Evolutionary conservation across 2,329 filamentous ascomycete genomes (phyloP).

Genomic region (Lachnellula suecica): DNA sequence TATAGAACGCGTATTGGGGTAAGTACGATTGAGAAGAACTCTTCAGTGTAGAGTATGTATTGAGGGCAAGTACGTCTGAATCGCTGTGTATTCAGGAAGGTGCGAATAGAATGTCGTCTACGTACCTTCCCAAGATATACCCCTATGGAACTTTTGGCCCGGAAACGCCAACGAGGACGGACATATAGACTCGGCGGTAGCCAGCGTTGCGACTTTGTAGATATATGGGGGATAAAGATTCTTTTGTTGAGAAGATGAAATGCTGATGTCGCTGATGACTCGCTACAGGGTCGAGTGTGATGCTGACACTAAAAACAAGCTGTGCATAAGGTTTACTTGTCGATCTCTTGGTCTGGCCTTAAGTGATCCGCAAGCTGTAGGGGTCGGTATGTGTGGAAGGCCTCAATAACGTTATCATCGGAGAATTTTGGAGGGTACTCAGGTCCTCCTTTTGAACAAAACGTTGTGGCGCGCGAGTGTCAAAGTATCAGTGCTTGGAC

Average conservation of each 20-base stretch:
- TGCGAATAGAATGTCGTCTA: conserved; percentile 1
- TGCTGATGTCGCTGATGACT: conserved; percentile 1
- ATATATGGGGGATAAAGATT: background rate
- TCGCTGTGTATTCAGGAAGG: background rate
- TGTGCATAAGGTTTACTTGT: conserved; percentile 11
- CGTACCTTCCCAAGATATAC: conserved; percentile 18
- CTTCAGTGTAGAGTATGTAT: no score
- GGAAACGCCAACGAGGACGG: conserved; percentile 14
- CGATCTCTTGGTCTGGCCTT: conserved; percentile 9
- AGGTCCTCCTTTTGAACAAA: background rate
- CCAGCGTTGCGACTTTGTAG: conserved; percentile 22
- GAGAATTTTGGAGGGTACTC: background rate
- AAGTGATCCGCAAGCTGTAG: background rate
- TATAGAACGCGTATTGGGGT: background rate
- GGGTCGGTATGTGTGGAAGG: background rate
- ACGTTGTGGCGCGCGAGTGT: conserved; percentile 6
- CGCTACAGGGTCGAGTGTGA: background rate
- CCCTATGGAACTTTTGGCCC: conserved; percentile 2
- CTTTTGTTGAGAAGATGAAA: background rate
- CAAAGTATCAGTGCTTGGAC: conserved; percentile 6
- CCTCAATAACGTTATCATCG: background rate
- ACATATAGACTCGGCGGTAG: conserved; percentile 19
- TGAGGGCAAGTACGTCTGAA: no score
- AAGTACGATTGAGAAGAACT: no score
- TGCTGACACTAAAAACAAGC: background rate